phyloP scores from a whole-genome alignment of 495 filamentous ascomycete genomes.

The Aspergillus olivimuriae region DNA sequence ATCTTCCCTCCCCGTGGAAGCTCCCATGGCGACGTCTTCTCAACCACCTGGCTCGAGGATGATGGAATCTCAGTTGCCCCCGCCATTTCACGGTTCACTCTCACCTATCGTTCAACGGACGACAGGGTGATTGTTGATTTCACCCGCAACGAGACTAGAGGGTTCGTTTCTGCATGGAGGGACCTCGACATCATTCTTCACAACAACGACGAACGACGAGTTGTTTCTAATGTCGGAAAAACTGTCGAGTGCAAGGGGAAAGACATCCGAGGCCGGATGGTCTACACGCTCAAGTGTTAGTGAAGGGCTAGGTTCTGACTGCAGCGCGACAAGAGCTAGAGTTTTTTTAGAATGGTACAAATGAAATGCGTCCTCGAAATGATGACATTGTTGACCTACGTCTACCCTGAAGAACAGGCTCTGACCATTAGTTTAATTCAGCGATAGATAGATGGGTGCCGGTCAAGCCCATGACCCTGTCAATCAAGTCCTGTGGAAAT shows the following conservation, averaged over 20 bases:
- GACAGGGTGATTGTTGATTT: slow-evolving; percentile 38
- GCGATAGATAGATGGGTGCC: no score
- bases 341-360: no score
- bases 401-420: no score
- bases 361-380: no score
- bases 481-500: no score
- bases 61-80: slow-evolving; percentile 50
- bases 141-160: slow-evolving; percentile 25
- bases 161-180: slow-evolving; percentile 46
- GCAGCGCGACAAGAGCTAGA: no score
- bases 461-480: no score
- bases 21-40: slow-evolving; percentile 33
- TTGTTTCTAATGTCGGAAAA: slow-evolving; percentile 29
- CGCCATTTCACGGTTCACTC: slow-evolving; percentile 34
- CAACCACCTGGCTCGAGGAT: slow-evolving; percentile 55
- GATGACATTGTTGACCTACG: no score
- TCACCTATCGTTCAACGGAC: slow-evolving; percentile 39
- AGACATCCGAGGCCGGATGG: slow-evolving; percentile 27
- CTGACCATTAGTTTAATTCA: no score
- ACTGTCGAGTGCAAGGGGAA: slow-evolving; percentile 24
- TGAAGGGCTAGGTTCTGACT: neutral
- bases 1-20: slow-evolving; percentile 50
- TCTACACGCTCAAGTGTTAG: slow-evolving; percentile 28
- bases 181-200: slow-evolving; percentile 47
- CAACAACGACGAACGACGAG: slow-evolving; percentile 41